Evolutionary conservation across 805 yeast genomes (phyloP), one percentile per base, ranked within the genome.

Genomic region (Saturnispora zaruensis): DNA sequence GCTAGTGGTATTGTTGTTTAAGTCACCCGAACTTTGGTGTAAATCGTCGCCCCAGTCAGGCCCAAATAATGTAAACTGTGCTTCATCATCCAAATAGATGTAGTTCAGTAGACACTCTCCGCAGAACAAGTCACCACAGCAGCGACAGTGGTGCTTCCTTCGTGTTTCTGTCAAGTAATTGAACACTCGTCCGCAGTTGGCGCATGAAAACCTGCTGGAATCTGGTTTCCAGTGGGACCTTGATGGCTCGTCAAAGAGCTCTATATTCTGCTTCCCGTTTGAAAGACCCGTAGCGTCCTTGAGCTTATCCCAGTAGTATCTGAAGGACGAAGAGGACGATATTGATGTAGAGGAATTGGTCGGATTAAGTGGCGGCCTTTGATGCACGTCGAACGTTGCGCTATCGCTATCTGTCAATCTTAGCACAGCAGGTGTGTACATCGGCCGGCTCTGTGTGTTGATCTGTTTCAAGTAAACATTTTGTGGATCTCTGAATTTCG

Each of bases 391-490:
- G 24, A 56, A 46, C 9, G 43, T 49, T 2, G 43, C 33, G 7
- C 21, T 25, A 28, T 41, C 41, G 3, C 49, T 47, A 37, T 45
- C 58, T 45, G 58, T 64, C 1, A 51, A 73, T 56, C 87, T 75
- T 47, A 90, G 71, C 9, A 90, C 98, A 0, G 96, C 96, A 0
- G 98, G 98, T 0, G 85, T 74, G 60, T 88, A 90, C 70, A 90
- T 70, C 8, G 97, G 96, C 59, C 87, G 84, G 63, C 88, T 79
- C 54, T 87, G 90, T 43, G 84, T 84, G 51, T 81, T 81, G 50
- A 89, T 81, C 59, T 89, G 96, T 62, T 81, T 84, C 21, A 83
- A 63, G 51, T 70, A 70, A 44, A 65, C 59, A 47, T 59, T 59
- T 30, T 65, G 53, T 0, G 65, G 57, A 53, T 61, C 65, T 54